A percentile compares a stretch with the other conserved stretches of the same genome.
These are phyloP conservation scores for Colletotrichum sp. DNA, from an alignment of 2,329 filamentous ascomycete genomes.

Conservation along the genomic window DNA sequence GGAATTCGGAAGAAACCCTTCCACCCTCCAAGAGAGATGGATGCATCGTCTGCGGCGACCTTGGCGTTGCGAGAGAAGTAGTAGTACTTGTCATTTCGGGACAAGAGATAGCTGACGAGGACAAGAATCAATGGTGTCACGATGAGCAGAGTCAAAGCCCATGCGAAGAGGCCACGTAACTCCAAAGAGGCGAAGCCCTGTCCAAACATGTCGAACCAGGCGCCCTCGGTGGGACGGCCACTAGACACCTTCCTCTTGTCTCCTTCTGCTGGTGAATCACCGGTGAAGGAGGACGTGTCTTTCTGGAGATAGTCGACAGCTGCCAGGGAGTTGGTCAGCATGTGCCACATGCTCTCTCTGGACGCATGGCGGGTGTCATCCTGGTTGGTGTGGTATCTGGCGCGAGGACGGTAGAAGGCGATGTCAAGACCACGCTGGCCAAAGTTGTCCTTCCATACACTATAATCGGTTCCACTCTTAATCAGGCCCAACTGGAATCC, in stretches of 20 bases:
- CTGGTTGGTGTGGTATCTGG: slow-evolving; percentile 89
- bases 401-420: slow-evolving; percentile 86
- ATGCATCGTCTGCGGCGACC: slow-evolving; percentile 60
- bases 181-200: slow-evolving; percentile 78
- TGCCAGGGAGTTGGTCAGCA: slow-evolving; percentile 83
- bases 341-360: slow-evolving; percentile 82
- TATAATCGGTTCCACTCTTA: slow-evolving; percentile 87
- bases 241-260: slow-evolving; percentile 68
- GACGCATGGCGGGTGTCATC: slow-evolving; percentile 85
- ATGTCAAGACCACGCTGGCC: slow-evolving; percentile 86
- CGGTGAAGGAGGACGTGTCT: slow-evolving; percentile 69
- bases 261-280: slow-evolving; percentile 59
- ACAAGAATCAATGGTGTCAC: slow-evolving; percentile 78
- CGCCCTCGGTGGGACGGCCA: slow-evolving; percentile 70
- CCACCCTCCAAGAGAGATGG: slow-evolving; percentile 73
- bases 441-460: slow-evolving; percentile 77
- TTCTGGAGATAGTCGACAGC: slow-evolving; percentile 76
- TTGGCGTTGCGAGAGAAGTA: slow-evolving; percentile 71
- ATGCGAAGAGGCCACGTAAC: slow-evolving; percentile 84
- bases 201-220: slow-evolving; percentile 96
- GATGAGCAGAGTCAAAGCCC: slow-evolving; percentile 83
- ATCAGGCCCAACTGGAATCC: slow-evolving; percentile 83
- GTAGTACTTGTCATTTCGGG: slow-evolving; percentile 83
- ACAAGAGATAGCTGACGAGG: slow-evolving; percentile 70
- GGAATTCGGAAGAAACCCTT: slow-evolving; percentile 87